These are phyloP conservation scores for Cladosporium cucumerinum DNA, from an alignment of 2,329 filamentous ascomycete genomes.

Conservation along the genomic window DNA sequence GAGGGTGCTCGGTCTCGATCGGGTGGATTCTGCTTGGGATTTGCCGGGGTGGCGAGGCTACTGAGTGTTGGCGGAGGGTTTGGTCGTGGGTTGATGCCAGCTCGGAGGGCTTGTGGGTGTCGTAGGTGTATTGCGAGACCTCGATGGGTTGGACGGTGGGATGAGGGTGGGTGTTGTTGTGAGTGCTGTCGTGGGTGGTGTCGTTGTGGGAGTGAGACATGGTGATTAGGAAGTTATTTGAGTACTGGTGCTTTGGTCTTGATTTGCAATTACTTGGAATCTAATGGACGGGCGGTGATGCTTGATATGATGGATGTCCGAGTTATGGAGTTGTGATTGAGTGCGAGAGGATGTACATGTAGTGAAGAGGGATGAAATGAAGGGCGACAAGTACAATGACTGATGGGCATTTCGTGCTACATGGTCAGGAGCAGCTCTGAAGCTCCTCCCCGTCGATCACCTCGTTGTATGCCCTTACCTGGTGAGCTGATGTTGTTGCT, in stretches of 20 bases:
- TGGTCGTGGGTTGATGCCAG: conserved; percentile 15
- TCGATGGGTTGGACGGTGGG: conserved; percentile 16
- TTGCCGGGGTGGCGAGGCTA: conserved; percentile 16
- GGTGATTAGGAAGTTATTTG: not conserved
- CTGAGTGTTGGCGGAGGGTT: conserved; percentile 18
- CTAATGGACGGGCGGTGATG: not conserved
- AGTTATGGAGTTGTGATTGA: not conserved
- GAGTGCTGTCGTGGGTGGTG: not conserved
- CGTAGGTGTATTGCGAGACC: conserved; percentile 14
- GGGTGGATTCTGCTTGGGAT: conserved; percentile 8
- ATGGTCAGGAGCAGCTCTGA: not conserved
- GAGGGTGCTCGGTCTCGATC: conserved; percentile 10
- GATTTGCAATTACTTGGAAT: not conserved
- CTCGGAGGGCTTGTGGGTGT: conserved; percentile 17
- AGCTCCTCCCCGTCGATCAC: not conserved
- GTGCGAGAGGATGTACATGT: not conserved
- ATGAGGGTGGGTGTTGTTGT: not conserved
- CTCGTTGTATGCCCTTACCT: not conserved
- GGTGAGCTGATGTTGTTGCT: conserved; percentile 7
- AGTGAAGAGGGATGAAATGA: not conserved
- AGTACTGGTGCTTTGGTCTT: not conserved
- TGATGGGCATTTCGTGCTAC: not conserved
- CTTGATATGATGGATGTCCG: not conserved
- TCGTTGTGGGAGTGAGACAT: not conserved
- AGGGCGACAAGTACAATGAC: not conserved